A percentile compares a stretch with the other conserved stretches of the same genome.
phyloP scores from a whole-genome alignment of 805 yeast species.

The Ogataea saltuana region DNA sequence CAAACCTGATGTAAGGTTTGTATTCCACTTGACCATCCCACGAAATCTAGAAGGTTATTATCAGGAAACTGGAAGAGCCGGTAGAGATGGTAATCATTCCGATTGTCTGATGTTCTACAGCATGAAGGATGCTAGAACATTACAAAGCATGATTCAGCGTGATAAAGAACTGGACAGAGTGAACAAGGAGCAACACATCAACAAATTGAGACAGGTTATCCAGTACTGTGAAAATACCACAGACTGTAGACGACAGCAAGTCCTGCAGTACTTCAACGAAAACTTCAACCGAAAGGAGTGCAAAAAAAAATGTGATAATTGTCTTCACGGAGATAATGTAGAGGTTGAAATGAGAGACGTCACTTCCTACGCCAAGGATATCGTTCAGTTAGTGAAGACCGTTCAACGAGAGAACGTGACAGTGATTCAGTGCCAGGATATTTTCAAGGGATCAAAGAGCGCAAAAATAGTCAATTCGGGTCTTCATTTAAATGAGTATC shows the following conservation, averaged over 20 bases:
- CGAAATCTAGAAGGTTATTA: conserved; percentile 93
- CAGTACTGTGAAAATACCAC: conserved; percentile 89
- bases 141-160: conserved; percentile 74
- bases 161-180: conserved; percentile 65
- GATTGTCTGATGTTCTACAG: conserved; percentile 82
- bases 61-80: conserved; percentile 98
- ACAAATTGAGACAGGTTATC: conserved; percentile 77
- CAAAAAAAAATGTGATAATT: conserved; percentile 80
- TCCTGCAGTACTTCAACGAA: conserved; percentile 89
- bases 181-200: conserved; percentile 74
- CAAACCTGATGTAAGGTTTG: conserved; percentile 92
- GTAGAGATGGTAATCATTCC: conserved; percentile 86
- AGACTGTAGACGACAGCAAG: conserved; percentile 89
- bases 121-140: conserved; percentile 73
- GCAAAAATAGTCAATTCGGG: conserved; percentile 64
- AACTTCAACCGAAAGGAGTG: conserved; percentile 67
- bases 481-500: conserved; percentile 57
- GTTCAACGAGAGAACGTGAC: conserved; percentile 68
- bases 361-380: conserved; percentile 59
- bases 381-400: conserved; percentile 57
- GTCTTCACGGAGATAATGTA: conserved; percentile 48
- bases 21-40: conserved; percentile 85
- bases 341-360: conserved; percentile 62
- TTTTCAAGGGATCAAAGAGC: conserved; percentile 69
- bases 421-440: conserved; percentile 76